These are phyloP conservation scores for Fusarium citri DNA, from an alignment of 2,329 filamentous ascomycete species.

Conservation along the genomic window DNA sequence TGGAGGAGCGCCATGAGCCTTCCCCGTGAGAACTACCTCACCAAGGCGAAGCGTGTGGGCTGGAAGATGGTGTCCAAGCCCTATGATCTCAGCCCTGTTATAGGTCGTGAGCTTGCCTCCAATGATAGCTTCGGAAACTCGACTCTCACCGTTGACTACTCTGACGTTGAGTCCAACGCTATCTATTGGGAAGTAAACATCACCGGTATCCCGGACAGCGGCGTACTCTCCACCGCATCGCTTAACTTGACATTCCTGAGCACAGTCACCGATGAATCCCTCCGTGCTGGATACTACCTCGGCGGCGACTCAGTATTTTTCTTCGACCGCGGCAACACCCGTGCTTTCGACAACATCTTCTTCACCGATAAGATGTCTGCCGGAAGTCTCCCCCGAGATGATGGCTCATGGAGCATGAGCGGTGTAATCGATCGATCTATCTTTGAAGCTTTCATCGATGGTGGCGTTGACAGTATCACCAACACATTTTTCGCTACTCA, in stretches of 20 bases:
- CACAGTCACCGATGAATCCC: conserved; percentile 42
- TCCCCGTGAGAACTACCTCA: conserved; percentile 63
- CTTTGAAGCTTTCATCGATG: conserved; percentile 51
- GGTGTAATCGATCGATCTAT: conserved; percentile 53
- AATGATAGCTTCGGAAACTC: conserved; percentile 60
- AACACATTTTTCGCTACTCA: conserved; percentile 48
- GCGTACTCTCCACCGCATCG: conserved; percentile 35
- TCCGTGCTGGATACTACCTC: conserved; percentile 47
- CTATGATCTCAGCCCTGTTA: conserved; percentile 60
- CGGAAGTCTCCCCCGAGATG: conserved; percentile 23
- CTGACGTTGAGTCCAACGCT: conserved; percentile 53
- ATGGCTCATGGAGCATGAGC: conserved; percentile 45
- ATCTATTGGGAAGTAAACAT: conserved; percentile 68
- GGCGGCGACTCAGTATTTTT: conserved; percentile 45
- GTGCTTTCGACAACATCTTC: conserved; percentile 48
- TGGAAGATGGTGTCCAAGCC: conserved; percentile 63
- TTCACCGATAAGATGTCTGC: conserved; percentile 50
- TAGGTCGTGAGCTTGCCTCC: conserved; percentile 58
- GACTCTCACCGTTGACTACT: conserved; percentile 63
- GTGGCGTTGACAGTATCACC: conserved; percentile 50
- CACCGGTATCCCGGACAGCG: conserved; percentile 49
- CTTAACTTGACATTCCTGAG: conserved; percentile 48
- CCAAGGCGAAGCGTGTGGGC: conserved; percentile 62
- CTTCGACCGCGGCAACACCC: conserved; percentile 45
- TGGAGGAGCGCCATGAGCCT: conserved; percentile 51